These are phyloP conservation scores for Achlya hypogyna DNA, from an alignment of 352 stramenopile species.

Conservation along the genomic window DNA sequence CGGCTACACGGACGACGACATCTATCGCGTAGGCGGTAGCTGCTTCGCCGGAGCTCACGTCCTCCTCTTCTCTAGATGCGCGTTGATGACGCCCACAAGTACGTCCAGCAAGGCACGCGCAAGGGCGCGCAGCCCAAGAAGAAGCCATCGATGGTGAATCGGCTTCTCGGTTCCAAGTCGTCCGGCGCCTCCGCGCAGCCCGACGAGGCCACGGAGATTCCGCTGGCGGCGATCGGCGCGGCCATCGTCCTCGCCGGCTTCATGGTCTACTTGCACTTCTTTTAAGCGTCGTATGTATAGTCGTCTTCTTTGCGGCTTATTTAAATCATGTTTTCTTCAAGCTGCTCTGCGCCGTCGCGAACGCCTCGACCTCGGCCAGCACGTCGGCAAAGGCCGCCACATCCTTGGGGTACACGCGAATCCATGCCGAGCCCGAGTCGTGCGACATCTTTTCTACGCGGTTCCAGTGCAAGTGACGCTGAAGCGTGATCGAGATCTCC, in stretches of 20 bases:
- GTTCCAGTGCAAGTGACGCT: slow-evolving; percentile 83
- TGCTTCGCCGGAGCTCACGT: background rate
- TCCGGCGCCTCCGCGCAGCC: background rate
- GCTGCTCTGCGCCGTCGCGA: slow-evolving; percentile 21
- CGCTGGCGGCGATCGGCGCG: background rate
- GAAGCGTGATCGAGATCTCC: slow-evolving; percentile 80
- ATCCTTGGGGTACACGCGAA: slow-evolving; percentile 74
- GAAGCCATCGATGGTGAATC: background rate
- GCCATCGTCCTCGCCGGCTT: background rate
- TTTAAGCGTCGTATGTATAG: background rate
- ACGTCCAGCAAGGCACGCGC: slow-evolving; percentile 3
- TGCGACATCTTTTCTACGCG: slow-evolving; percentile 83
- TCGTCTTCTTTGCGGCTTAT: slow-evolving; percentile 31
- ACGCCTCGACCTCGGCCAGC: slow-evolving; percentile 56
- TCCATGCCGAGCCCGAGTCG: slow-evolving; percentile 74
- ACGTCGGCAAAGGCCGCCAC: slow-evolving; percentile 73
- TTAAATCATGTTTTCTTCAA: slow-evolving; percentile 21
- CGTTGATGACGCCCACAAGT: slow-evolving; percentile 18
- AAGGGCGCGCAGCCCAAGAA: slow-evolving; percentile 8
- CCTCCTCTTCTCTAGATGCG: slow-evolving; percentile 1
- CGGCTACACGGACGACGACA: slow-evolving; percentile 20
- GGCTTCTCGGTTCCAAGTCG: background rate
- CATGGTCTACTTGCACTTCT: slow-evolving; percentile 15
- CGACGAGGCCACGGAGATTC: background rate
- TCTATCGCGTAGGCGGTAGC: background rate